Evolutionary conservation across 1,139 yeast genomes (phyloP), one percentile per base, ranked within the genome.

Genomic region (Barnettozyma hawaiiensis): DNA sequence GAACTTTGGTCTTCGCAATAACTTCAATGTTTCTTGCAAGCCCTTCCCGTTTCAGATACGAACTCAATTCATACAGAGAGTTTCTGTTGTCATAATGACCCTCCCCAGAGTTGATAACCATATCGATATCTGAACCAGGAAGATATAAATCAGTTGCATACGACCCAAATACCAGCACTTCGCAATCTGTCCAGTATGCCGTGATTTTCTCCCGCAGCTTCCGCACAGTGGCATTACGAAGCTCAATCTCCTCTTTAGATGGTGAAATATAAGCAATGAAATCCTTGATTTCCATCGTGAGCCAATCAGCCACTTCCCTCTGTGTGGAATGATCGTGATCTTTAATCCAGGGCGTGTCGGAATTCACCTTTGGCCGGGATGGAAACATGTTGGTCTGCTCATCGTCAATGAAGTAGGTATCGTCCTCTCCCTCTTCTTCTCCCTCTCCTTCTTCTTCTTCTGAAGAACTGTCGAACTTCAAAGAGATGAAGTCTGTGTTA

Each of bases 121-220:
- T 81, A 64, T 94, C 99, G 28, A 94, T 89, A 69, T 94, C 99
- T 0, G 97, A 87, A 1, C 96, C 96, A 0, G 98, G 98, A 20
- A 94, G 68, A 57, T 90, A 92, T 49, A 94, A 67, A 59, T 90
- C 97, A 0, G 98, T 90, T 1, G 98, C 97, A 61, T 79, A 86
- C 0, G 97, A 89, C 0, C 99, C 99, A 68, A 94, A 92, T 14
- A 90, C 96, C 53, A 82, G 85, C 9, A 85, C 76, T 45, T 82
- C 84, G 3, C 95, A 82, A 48, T 79, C 86, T 1, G 81, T 79
- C 97, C 98, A 92, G 44, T 83, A 69, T 3, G 65, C 58, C 26
- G 63, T 63, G 9, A 90, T 84, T 11, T 77, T 71, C 3, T 61
- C 57, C 47, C 83, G 78, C 32, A 94, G 66, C 36, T 76, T 71